Percentiles rank a stretch among this genome's conserved stretches.
Evolutionary conservation across 1,284 basidiomycete species (phyloP).

Genomic region (Rhodotorula mucilaginosa): DNA sequence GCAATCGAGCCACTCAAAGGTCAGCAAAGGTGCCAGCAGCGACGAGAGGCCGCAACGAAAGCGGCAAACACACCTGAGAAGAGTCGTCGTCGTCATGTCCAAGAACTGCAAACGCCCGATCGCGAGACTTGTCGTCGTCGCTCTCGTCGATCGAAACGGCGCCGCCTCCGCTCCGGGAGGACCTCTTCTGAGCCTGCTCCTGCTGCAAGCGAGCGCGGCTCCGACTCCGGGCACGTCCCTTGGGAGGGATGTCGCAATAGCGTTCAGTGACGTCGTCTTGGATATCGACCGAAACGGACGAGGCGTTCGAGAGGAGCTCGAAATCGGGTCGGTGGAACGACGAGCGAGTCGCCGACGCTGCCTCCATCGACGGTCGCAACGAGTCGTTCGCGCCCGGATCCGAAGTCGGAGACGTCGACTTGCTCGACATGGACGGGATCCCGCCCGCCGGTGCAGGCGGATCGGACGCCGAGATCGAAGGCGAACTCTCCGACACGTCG

Average conservation of each 20-base stretch:
- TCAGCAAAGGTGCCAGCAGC: background rate
- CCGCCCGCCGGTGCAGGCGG: background rate
- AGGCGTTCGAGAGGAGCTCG: constrained; percentile 11
- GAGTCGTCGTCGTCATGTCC: constrained; percentile 15
- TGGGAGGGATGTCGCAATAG: constrained; percentile 10
- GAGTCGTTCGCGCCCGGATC: background rate
- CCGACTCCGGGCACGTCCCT: background rate
- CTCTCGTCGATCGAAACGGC: background rate
- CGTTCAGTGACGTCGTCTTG: constrained; percentile 26
- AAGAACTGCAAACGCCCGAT: constrained; percentile 15
- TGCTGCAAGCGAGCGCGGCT: background rate
- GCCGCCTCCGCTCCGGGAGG: background rate
- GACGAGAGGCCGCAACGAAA: background rate
- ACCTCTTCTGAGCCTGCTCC: background rate
- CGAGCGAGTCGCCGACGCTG: constrained; percentile 53
- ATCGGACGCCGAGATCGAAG: constrained; percentile 14
- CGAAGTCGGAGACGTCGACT: background rate
- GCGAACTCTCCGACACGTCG: constrained; percentile 28
- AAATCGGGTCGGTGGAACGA: background rate
- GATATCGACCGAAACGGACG: constrained; percentile 31
- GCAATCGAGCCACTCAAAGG: background rate
- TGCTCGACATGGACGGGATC: background rate
- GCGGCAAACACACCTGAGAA: background rate
- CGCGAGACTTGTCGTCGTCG: constrained; percentile 13
- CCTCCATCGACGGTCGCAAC: constrained; percentile 38